Percentiles rank a stretch among this genome's conserved stretches.
Conservation (phyloP, 2,329 filamentous ascomycete genomes). For the Stachybotrys chlorohalonatus region DNA sequence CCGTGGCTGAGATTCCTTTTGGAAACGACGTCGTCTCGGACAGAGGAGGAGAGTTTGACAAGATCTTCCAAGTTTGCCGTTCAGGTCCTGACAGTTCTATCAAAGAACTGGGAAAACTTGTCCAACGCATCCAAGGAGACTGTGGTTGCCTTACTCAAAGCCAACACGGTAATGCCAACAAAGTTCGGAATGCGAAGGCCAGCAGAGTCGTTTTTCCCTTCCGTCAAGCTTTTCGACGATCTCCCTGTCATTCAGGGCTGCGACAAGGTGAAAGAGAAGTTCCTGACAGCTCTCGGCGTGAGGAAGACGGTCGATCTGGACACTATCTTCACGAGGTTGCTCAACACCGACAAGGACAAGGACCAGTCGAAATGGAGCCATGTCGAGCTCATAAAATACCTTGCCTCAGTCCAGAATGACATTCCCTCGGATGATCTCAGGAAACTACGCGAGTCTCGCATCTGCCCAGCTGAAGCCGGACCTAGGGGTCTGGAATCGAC, state of each 20-base stretch:
- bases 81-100: constrained; percentile 69
- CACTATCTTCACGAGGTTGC: constrained; percentile 81
- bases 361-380: constrained; percentile 75
- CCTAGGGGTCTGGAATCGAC: constrained; percentile 45
- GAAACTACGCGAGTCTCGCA: constrained; percentile 66
- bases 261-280: constrained; percentile 80
- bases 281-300: constrained; percentile 74
- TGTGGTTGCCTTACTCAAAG: constrained; percentile 55
- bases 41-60: constrained; percentile 60
- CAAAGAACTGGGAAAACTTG: constrained; percentile 84
- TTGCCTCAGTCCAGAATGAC: constrained; percentile 81
- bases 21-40: constrained; percentile 51
- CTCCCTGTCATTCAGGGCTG: constrained; percentile 72
- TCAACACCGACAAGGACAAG: constrained; percentile 47
- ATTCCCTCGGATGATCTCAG: constrained; percentile 77
- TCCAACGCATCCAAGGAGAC: constrained; percentile 56
- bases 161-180: constrained; percentile 74
- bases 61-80: constrained; percentile 64
- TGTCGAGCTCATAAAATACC: constrained; percentile 87
- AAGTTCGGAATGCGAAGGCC: constrained; percentile 84
- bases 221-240: constrained; percentile 93
- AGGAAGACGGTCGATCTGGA: constrained; percentile 92
- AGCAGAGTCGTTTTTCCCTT: constrained; percentile 79
- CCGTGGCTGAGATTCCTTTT: constrained; percentile 79
- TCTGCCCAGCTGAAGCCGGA: constrained; percentile 70